Evolutionary conservation across 208 protist species (phyloP).

Genomic region (Leptomonas pyrrhocoris): DNA sequence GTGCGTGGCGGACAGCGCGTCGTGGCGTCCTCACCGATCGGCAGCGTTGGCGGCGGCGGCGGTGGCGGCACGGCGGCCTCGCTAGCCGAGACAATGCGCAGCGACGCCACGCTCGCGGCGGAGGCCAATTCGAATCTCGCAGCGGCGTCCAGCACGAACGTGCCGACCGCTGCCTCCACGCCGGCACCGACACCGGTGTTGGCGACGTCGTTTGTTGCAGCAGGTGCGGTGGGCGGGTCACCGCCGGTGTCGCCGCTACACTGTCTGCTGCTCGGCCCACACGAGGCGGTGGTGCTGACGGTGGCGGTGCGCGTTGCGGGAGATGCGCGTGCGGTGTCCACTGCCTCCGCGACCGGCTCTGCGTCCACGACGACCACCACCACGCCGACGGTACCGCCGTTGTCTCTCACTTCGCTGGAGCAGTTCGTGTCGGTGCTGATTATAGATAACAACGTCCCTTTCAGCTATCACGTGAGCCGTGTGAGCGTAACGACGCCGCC

Average conservation of each 20-base stretch:
- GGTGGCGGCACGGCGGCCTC: not conserved
- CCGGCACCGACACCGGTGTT: not conserved
- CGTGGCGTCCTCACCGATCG: not conserved
- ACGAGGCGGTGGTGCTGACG: slow-evolving; percentile 31
- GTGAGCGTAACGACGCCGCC: slow-evolving; percentile 52
- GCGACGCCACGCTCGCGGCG: not conserved
- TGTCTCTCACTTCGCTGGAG: slow-evolving; percentile 61
- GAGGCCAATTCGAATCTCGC: not conserved
- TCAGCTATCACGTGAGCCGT: slow-evolving; percentile 59
- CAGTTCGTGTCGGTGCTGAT: slow-evolving; percentile 66
- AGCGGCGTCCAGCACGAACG: not conserved
- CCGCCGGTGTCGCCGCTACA: slow-evolving; percentile 26
- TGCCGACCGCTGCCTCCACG: not conserved
- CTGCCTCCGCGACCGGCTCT: not conserved
- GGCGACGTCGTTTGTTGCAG: slow-evolving; percentile 27
- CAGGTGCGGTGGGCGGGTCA: not conserved
- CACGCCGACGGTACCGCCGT: not conserved
- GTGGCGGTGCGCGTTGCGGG: slow-evolving; percentile 21
- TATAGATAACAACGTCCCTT: slow-evolving; percentile 77
- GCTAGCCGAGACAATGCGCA: slow-evolving; percentile 1
- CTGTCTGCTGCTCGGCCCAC: slow-evolving; percentile 27
- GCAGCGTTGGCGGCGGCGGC: not conserved
- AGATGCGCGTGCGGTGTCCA: not conserved
- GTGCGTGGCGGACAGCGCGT: slow-evolving; percentile 30
- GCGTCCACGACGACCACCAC: no score